Percentiles rank a stretch among this genome's conserved stretches.
phyloP scores from a whole-genome alignment of 225 moss, liverwort and hornwort species.

The Takakia lepidozioides region DNA sequence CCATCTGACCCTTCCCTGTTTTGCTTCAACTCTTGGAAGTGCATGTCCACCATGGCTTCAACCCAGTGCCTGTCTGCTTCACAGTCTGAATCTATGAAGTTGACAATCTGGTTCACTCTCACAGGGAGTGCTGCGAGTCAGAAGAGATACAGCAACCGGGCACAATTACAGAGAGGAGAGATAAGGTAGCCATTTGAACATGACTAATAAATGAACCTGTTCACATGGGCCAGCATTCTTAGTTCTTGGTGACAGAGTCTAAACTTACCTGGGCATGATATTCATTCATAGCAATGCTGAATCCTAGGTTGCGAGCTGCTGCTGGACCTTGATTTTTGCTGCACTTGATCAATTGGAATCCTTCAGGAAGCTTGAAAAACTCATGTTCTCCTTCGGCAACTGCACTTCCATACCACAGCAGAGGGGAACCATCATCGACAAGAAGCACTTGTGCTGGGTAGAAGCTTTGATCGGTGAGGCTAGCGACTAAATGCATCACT shows the following conservation, averaged over 20 bases:
- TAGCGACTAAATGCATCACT: constrained; percentile 38
- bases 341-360: constrained; percentile 29
- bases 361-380: constrained; percentile 32
- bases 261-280: constrained; percentile 44
- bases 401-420: constrained; percentile 42
- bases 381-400: constrained; percentile 19
- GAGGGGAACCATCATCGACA: constrained; percentile 47
- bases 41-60: constrained; percentile 44
- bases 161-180: too few relatives aligned
- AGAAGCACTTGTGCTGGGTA: constrained; percentile 41
- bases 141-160: too few relatives aligned
- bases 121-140: too few relatives aligned
- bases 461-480: constrained; percentile 40
- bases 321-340: constrained; percentile 48
- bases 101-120: constrained; percentile 35
- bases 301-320: constrained; percentile 42
- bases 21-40: constrained; percentile 42
- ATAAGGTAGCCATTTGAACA: too few relatives aligned
- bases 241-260: too few relatives aligned
- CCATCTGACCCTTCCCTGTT: constrained; percentile 23
- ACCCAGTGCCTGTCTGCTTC: constrained; percentile 50
- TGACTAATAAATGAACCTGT: too few relatives aligned
- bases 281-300: constrained; percentile 39
- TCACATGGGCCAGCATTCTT: too few relatives aligned
- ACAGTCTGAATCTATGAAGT: constrained; percentile 54